A percentile compares a stretch with the other conserved stretches of the same genome.
Conservation (phyloP, 1,139 yeast genomes). For the Zygosaccharomyces pseudobailii region DNA sequence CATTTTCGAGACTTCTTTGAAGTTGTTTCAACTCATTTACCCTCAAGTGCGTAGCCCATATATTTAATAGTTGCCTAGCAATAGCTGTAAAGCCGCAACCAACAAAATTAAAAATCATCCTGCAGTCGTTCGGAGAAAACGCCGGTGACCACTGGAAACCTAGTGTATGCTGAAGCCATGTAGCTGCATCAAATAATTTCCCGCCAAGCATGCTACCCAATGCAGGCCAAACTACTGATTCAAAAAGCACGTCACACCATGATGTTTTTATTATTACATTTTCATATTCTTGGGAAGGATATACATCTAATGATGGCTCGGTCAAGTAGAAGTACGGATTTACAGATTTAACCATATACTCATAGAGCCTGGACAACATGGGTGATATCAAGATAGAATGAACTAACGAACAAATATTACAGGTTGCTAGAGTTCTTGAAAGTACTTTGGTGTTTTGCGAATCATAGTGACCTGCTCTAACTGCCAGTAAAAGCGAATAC, state of each 20-base stretch:
- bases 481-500: conserved; percentile 9
- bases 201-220: conserved; percentile 11
- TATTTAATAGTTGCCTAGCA: conserved; percentile 21
- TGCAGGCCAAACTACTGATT: conserved; percentile 16
- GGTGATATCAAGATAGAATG: conserved; percentile 8
- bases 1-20: conserved; percentile 10
- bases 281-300: conserved; percentile 13
- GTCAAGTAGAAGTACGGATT: conserved; percentile 9
- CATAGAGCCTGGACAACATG: conserved; percentile 8
- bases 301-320: conserved; percentile 5
- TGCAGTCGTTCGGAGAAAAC: conserved; percentile 39
- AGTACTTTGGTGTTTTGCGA: conserved; percentile 3
- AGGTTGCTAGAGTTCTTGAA: conserved; percentile 1
- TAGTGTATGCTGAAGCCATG: conserved; percentile 8
- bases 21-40: conserved; percentile 34
- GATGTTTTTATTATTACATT: conserved; percentile 20
- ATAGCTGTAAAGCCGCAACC: conserved; percentile 19
- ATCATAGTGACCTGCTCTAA: conserved; percentile 8
- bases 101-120: conserved; percentile 39
- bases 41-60: conserved; percentile 37
- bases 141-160: conserved; percentile 9
- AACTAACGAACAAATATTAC: conserved; percentile 5
- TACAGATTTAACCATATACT: conserved; percentile 8
- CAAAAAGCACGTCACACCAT: conserved; percentile 19
- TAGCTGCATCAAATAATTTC: conserved; percentile 5